Evolutionary conservation across 2,329 filamentous ascomycete species (phyloP), one percentile per base, ranked within the genome.

Genomic region (Exophiala sp.): DNA sequence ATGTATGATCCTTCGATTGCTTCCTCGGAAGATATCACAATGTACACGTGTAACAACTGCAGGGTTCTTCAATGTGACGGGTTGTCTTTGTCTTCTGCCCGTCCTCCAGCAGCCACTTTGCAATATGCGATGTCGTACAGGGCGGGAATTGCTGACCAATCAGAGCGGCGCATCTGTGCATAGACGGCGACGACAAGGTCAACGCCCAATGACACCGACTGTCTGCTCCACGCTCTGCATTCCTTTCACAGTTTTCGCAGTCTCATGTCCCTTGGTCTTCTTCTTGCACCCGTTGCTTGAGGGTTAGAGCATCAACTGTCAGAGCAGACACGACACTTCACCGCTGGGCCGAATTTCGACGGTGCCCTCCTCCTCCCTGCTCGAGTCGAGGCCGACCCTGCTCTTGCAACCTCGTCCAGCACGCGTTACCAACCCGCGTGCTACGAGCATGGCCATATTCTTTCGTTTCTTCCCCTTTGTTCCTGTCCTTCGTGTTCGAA

Each of bases 401-500:
- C 32, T 21, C 37, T 24, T 18, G 7, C 13, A 6, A 16, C 19
- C 43, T 22, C 39, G n/a, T n/a, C n/a, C n/a, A n/a, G n/a, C n/a
- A n/a, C n/a, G n/a, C n/a, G n/a, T n/a, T n/a, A n/a, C n/a, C n/a
- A n/a, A 21, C 23, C 40, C 35, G 23, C 21, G 50, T 46, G 27
- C 48, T 32, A 23, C 30, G 34, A 53, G 48, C 48, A 57, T 57
- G 54, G 54, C 54, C 42, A 47, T n/a, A 23, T 29, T 19, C 21
- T 43, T 41, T 19, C 55, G 46, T 30, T 55, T 52, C 47, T 38
- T 24, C 34, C 51, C 53, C 35, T 57, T 55, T 38, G 49, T 52
- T 50, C 50, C 53, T 43, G 52, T 60, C 34, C 53, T 48, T 43
- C 57, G 58, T 14, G 55, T 59, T 21, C 58, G 55, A 43, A 48